Conservation (phyloP, 176 grass and related monocot species). For the Neostapfia colusana region DNA sequence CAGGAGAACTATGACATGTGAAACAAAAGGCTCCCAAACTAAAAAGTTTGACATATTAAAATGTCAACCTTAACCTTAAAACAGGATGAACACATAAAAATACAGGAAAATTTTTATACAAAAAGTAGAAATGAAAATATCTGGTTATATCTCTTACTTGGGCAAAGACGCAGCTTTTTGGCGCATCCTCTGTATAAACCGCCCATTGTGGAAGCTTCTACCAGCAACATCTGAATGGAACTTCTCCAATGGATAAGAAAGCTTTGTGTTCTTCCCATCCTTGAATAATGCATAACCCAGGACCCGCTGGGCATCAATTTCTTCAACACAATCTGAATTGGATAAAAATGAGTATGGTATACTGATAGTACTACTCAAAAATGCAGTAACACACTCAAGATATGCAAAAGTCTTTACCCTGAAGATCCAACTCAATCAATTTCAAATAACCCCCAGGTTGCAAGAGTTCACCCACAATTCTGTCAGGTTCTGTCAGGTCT, state of each 20-base stretch:
- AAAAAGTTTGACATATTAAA: slow-evolving; percentile 17
- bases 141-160: slow-evolving; percentile 50
- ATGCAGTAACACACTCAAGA: neutral
- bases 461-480: slow-evolving; percentile 95
- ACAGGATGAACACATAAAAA: neutral
- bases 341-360: slow-evolving; percentile 19
- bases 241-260: slow-evolving; percentile 91
- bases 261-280: slow-evolving; percentile 77
- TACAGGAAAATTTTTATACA: neutral
- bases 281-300: slow-evolving; percentile 92
- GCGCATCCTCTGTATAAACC: slow-evolving; percentile 96
- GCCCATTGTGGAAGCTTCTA: slow-evolving; percentile 94
- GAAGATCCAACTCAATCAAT: slow-evolving; percentile 79
- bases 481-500: slow-evolving; percentile 88
- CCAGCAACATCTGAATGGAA: slow-evolving; percentile 87
- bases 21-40: neutral
- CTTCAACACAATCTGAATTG: slow-evolving; percentile 77
- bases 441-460: slow-evolving; percentile 95
- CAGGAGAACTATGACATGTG: neutral
- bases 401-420: slow-evolving; percentile 55
- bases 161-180: slow-evolving; percentile 73
- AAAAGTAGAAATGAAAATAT: no score
- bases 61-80: neutral
- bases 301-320: slow-evolving; percentile 93
- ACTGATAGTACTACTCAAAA: neutral